Percentiles rank a stretch among this genome's conserved stretches.
Evolutionary conservation across 306 rosid species (phyloP).

Genomic region (Myrica gale): DNA sequence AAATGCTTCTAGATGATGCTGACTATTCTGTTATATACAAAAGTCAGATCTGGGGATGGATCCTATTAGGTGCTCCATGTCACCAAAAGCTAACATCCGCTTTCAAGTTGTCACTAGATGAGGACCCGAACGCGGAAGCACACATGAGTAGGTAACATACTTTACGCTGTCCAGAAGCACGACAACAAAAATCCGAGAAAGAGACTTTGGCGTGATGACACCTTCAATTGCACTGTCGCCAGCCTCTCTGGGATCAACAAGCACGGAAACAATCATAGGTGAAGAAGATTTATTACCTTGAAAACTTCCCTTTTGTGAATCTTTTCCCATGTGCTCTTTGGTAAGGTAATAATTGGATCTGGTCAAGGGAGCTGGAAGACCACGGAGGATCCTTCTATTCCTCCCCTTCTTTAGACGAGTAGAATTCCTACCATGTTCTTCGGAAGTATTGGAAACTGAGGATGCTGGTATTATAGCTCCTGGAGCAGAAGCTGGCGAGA

Average conservation of each 20-base stretch:
- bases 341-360: slow-evolving; percentile 56
- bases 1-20: slow-evolving; percentile 2
- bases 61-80: background rate
- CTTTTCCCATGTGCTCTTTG: slow-evolving; percentile 44
- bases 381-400: slow-evolving; percentile 75
- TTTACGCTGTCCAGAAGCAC: slow-evolving; percentile 82
- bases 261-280: slow-evolving; percentile 89
- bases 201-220: slow-evolving; percentile 66
- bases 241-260: slow-evolving; percentile 83
- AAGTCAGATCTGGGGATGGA: slow-evolving; percentile 46
- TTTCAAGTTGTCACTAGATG: slow-evolving; percentile 62
- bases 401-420: slow-evolving; percentile 47
- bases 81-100: slow-evolving; percentile 10
- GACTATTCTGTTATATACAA: slow-evolving; percentile 26
- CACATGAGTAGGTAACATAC: slow-evolving; percentile 93
- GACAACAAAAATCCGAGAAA: slow-evolving; percentile 76
- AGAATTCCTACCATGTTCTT: slow-evolving; percentile 35
- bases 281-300: slow-evolving; percentile 56
- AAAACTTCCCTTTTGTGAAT: slow-evolving; percentile 44
- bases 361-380: slow-evolving; percentile 53
- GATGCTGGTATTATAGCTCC: slow-evolving; percentile 91
- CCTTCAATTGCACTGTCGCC: slow-evolving; percentile 70
- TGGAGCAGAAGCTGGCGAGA: slow-evolving; percentile 54
- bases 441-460: slow-evolving; percentile 51
- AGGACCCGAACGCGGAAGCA: slow-evolving; percentile 64